Percentiles rank a stretch among this genome's conserved stretches.
Conservation (phyloP, 306 rosid species). For the Rosa lucieae region DNA sequence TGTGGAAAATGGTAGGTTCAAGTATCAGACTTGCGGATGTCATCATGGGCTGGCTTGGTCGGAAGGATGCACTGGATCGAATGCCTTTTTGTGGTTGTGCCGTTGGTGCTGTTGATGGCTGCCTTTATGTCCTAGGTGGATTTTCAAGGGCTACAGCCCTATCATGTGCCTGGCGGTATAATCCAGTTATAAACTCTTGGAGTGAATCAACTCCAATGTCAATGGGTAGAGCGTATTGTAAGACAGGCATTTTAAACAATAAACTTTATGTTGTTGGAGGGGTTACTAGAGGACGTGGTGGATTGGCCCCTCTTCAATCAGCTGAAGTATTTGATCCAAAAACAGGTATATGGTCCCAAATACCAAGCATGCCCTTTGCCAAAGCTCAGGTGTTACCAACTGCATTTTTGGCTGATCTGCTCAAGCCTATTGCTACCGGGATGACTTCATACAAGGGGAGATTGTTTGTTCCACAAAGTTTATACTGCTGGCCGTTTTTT, state of each 20-base stretch:
- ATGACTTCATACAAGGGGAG: conserved; percentile 83
- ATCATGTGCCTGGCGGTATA: conserved; percentile 72
- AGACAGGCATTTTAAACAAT: conserved; percentile 74
- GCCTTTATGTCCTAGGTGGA: conserved; percentile 90
- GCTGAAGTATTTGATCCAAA: conserved; percentile 88
- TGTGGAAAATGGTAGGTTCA: conserved; percentile 78
- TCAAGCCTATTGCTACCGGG: conserved; percentile 96
- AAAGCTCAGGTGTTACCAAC: conserved; percentile 78
- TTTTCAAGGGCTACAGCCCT: conserved; percentile 81
- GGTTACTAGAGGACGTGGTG: conserved; percentile 80
- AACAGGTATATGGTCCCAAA: conserved; percentile 61
- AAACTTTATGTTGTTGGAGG: conserved; percentile 96
- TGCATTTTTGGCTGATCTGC: conserved; percentile 79
- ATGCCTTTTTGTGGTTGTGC: conserved; percentile 92
- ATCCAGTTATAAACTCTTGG: conserved; percentile 69
- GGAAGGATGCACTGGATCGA: conserved; percentile 62
- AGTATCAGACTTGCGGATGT: conserved; percentile 68
- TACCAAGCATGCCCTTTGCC: conserved; percentile 88
- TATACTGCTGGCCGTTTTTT: conserved; percentile 90
- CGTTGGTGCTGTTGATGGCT: conserved; percentile 77
- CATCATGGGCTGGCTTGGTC: conserved; percentile 82
- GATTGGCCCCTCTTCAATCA: conserved; percentile 83
- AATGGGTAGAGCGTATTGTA: conserved; percentile 79
- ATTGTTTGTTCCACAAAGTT: conserved; percentile 85
- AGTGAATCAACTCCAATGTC: conserved; percentile 72